phyloP scores from a whole-genome alignment of 140 eudicot genomes.

The Erigeron philadelphicus region DNA sequence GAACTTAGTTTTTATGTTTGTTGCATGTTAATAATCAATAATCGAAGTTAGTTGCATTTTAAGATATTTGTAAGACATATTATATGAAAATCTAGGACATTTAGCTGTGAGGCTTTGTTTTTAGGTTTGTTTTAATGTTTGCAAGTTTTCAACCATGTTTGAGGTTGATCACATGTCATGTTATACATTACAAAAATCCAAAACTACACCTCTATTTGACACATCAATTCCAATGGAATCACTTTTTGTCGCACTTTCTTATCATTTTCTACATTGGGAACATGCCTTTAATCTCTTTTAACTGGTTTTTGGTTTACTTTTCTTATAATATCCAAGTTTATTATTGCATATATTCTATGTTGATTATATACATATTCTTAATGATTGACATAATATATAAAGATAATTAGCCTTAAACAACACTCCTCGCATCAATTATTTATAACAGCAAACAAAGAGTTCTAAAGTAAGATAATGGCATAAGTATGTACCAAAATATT shows the following conservation, averaged over 20 bases:
- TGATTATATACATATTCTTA: no score
- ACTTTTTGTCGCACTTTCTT: slow-evolving; percentile 31
- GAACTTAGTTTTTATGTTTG: no score
- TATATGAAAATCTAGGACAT: not conserved
- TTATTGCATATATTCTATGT: not conserved
- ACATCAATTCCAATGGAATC: slow-evolving; percentile 30
- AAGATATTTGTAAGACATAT: not conserved
- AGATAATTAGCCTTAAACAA: no score
- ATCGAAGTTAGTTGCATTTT: no score
- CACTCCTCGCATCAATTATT: no score
- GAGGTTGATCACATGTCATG: slow-evolving; percentile 39
- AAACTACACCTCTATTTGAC: slow-evolving; percentile 33
- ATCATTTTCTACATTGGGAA: slow-evolving; percentile 35
- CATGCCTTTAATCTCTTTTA: slow-evolving; percentile 1
- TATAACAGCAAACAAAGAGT: no score
- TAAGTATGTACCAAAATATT: no score
- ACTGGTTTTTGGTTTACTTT: not conserved
- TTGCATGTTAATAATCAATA: not conserved
- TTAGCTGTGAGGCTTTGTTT: slow-evolving; percentile 23
- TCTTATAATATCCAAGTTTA: not conserved
- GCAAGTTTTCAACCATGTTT: slow-evolving; percentile 24
- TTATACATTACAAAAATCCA: slow-evolving; percentile 28
- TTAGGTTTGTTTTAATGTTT: slow-evolving; percentile 29
- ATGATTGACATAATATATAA: no score
- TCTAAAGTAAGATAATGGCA: no score